phyloP scores from a whole-genome alignment of 257 asterid species.

The Misopates orontium region DNA sequence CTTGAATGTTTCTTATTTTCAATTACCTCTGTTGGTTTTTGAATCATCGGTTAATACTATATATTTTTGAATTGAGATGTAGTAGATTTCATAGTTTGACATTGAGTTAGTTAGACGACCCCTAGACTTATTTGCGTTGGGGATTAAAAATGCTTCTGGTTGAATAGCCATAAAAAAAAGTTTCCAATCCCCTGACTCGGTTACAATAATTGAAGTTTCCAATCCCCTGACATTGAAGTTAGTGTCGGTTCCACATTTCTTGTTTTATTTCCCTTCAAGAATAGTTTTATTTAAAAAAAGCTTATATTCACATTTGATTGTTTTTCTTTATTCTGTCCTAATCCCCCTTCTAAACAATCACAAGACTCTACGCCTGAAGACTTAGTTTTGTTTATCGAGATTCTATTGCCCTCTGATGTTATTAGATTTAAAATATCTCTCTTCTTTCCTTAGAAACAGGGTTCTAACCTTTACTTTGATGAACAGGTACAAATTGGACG shows the following conservation, averaged over 20 bases:
- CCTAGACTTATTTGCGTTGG: slow-evolving; percentile 5
- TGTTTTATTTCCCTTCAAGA: background rate
- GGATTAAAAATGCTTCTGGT: background rate
- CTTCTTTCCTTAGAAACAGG: background rate
- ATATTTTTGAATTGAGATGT: slow-evolving; percentile 14
- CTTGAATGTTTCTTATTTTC: slow-evolving; percentile 23
- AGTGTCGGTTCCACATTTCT: slow-evolving; percentile 7
- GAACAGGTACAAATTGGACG: slow-evolving; percentile 83
- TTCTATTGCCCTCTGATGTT: background rate
- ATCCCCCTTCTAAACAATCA: slow-evolving; percentile 3
- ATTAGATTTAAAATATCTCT: background rate
- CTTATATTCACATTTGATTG: background rate
- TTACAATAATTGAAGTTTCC: background rate
- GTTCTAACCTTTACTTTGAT: slow-evolving; percentile 12
- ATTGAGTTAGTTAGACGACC: background rate
- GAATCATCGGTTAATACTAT: slow-evolving; percentile 1
- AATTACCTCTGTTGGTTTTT: background rate
- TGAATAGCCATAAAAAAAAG: too few relatives aligned
- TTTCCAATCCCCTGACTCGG: background rate
- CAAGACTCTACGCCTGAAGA: background rate
- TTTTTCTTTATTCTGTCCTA: slow-evolving; percentile 9
- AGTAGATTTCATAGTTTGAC: slow-evolving; percentile 10
- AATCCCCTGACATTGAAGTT: background rate
- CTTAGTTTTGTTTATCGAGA: background rate
- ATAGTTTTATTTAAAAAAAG: background rate